Evolutionary conservation across 352 stramenopile genomes (phyloP).

Genomic region (Phytophthora colocasiae): DNA sequence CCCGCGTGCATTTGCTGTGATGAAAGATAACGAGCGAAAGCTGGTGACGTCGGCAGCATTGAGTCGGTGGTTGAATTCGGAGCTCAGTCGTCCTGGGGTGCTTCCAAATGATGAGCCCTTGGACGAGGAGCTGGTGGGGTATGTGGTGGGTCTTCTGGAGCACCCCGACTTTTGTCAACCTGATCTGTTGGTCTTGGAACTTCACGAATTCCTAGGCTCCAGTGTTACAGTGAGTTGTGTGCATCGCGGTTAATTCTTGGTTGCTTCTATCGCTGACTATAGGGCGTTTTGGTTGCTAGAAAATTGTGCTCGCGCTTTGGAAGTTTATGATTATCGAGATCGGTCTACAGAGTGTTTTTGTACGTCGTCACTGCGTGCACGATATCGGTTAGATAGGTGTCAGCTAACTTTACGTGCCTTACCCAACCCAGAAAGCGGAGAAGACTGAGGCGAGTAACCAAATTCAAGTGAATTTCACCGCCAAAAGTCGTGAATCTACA

Average conservation of each 20-base stretch:
- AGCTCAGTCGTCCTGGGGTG: constrained; percentile 49
- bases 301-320: constrained; percentile 75
- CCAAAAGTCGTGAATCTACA: neutral
- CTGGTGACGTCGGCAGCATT: constrained; percentile 28
- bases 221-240: constrained; percentile 41
- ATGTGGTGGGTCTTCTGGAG: constrained; percentile 66
- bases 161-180: constrained; percentile 79
- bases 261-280: constrained; percentile 1
- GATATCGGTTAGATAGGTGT: neutral
- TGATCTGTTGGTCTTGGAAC: constrained; percentile 65
- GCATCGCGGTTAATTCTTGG: constrained; percentile 3
- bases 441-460: constrained; percentile 6
- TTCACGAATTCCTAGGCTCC: constrained; percentile 72
- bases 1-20: constrained; percentile 46
- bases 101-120: constrained; percentile 40
- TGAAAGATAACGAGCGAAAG: constrained; percentile 40
- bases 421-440: constrained; percentile 15
- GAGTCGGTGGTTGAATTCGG: constrained; percentile 50
- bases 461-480: constrained; percentile 1
- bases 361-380: constrained; percentile 25
- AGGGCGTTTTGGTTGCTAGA: constrained; percentile 24
- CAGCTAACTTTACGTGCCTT: constrained; percentile 4
- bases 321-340: constrained; percentile 80
- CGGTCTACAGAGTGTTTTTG: constrained; percentile 53
- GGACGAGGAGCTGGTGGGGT: constrained; percentile 72